Conservation (phyloP, 1,284 basidiomycete species). For the Peniophora sp. region DNA sequence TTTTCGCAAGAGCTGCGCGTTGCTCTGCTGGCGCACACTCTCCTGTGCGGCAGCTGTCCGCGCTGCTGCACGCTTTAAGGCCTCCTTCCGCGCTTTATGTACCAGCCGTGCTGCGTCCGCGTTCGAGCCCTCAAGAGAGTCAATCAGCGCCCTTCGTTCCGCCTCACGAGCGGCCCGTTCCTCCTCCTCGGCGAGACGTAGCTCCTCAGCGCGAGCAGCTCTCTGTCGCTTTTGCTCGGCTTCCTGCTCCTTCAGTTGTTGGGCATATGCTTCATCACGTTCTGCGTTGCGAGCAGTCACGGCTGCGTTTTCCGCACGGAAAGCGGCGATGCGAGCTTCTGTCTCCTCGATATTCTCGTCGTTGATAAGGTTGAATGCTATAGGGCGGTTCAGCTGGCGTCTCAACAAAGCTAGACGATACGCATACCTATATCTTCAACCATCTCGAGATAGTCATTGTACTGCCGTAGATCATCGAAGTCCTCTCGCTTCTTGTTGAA, state of each 20-base stretch:
- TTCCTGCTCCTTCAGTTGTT: slow-evolving; percentile 66
- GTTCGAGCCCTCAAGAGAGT: slow-evolving; percentile 68
- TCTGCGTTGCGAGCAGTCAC: slow-evolving; percentile 75
- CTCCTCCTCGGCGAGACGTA: slow-evolving; percentile 64
- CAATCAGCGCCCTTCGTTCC: slow-evolving; percentile 67
- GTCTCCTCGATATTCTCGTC: slow-evolving; percentile 82
- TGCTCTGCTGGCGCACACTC: slow-evolving; percentile 32
- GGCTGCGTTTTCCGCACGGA: slow-evolving; percentile 74
- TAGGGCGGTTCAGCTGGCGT: background rate
- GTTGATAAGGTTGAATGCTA: slow-evolving; percentile 95
- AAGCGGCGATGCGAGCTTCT: slow-evolving; percentile 75
- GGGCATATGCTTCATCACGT: slow-evolving; percentile 68
- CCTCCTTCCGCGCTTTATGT: slow-evolving; percentile 60
- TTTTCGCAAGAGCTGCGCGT: slow-evolving; percentile 45
- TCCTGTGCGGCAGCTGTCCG: slow-evolving; percentile 33
- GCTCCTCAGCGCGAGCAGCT: slow-evolving; percentile 63
- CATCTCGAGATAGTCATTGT: slow-evolving; percentile 95
- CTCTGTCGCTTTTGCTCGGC: slow-evolving; percentile 65
- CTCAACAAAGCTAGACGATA: slow-evolving; percentile 1
- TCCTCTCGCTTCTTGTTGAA: slow-evolving; percentile 94
- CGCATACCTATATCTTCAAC: slow-evolving; percentile 86
- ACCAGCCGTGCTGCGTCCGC: slow-evolving; percentile 64
- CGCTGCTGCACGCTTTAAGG: slow-evolving; percentile 49
- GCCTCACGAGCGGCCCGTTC: slow-evolving; percentile 73
- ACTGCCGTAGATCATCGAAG: slow-evolving; percentile 75